Conservation (phyloP, 805 yeast species). For the Pichia membranifaciens region DNA sequence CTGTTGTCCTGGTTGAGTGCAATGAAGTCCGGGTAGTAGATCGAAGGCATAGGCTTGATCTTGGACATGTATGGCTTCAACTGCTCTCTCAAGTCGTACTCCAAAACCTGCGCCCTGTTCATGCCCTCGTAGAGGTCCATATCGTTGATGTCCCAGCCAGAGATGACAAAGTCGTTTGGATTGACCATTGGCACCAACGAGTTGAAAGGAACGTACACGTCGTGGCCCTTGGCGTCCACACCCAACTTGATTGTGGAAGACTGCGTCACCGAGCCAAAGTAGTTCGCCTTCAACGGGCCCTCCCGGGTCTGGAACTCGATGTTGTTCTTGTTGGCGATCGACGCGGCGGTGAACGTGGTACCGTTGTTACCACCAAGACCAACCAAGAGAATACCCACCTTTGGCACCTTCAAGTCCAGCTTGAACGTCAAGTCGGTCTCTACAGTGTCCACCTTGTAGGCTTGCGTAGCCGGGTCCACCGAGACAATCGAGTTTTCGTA, state of each 20-base stretch:
- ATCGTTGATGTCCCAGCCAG: constrained; percentile 92
- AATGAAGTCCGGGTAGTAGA: constrained; percentile 94
- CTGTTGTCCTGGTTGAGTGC: constrained; percentile 91
- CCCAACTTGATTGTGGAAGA: constrained; percentile 87
- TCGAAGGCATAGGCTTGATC: constrained; percentile 69
- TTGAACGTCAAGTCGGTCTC: constrained; percentile 75
- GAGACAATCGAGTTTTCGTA: constrained; percentile 75
- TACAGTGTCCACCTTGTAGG: constrained; percentile 63
- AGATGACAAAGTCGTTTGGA: constrained; percentile 84
- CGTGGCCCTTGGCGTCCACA: constrained; percentile 73
- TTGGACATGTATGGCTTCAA: constrained; percentile 57
- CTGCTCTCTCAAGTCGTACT: constrained; percentile 74
- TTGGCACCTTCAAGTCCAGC: constrained; percentile 75
- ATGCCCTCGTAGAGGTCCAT: constrained; percentile 69
- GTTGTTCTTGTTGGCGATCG: constrained; percentile 77
- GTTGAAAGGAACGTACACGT: constrained; percentile 89
- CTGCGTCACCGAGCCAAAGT: constrained; percentile 93
- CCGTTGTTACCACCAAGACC: constrained; percentile 98
- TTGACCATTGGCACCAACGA: constrained; percentile 79
- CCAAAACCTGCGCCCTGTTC: constrained; percentile 82
- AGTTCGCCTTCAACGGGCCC: constrained; percentile 67
- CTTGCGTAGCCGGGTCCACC: constrained; percentile 47
- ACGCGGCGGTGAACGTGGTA: constrained; percentile 80
- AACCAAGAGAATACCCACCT: constrained; percentile 82
- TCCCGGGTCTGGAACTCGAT: constrained; percentile 75